Base-by-base conservation (phyloP, 768 basidiomycete genomes). In the Thelephora aurantiotincta region DNA sequence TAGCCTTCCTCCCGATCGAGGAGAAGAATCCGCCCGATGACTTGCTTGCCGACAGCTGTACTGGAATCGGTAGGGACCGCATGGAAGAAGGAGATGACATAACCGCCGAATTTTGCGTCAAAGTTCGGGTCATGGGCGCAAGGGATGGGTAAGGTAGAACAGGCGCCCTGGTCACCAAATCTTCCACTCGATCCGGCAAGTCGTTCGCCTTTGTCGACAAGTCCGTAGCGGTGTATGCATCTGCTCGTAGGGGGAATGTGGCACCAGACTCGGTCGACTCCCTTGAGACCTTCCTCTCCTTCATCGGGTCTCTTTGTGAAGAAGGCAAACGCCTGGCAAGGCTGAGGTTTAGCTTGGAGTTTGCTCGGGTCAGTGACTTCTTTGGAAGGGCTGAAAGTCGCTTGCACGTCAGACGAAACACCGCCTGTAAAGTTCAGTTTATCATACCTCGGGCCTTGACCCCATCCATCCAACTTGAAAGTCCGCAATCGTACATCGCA, bases 221-320 rank as follows among this genome's bases (percentile, higher is more conserved):
- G 60, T 90, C 87, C 2, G 86, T 88, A 5, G 87, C 87, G 20
- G 70, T 68, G 48, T 75, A 78, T 9, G 87, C 83, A 55, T 90
- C 87, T n/a, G 78, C 68, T 23, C 87, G 78, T 22, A 74, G 73
- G 13, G 87, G 85, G 62, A 90, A 90, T 0, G 86, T 86, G 37
- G 72, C 74, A 53, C 85, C 82, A 3, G 86, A 85, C 13, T 76
- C 74, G 53, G 78, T 74, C 9, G 87, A 89, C 1, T 75, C 74
- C 38, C 75, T 69, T 14, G 87, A 87, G 1, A 77, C 70, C 51
- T 85, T 80, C 45, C 86, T 73, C 23, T 74, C 70, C 50, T 80
- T 75, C 11, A 67, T 64, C 47, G 63, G 26, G 43, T 43, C 60
- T 16, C 65, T 41, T 7, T 9, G 14, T 2, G 38, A 41, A 6